These are phyloP conservation scores for Neocucurbitaria cava DNA, from an alignment of 2,329 filamentous ascomycete genomes.

Conservation along the genomic window DNA sequence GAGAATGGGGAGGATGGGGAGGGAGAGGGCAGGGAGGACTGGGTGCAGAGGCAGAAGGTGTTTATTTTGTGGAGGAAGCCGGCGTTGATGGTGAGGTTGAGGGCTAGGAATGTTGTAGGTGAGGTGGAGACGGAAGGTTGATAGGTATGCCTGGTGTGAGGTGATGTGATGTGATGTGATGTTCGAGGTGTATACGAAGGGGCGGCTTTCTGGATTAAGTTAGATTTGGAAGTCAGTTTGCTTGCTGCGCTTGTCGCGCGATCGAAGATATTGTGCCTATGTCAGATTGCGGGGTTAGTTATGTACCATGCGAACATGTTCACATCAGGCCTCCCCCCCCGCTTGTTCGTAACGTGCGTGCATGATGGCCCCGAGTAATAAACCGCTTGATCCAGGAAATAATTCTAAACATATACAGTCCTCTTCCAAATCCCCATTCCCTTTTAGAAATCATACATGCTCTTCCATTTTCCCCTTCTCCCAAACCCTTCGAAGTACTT, in stretches of 20 bases:
- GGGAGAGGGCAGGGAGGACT: slow-evolving; percentile 17
- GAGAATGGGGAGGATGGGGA: slow-evolving; percentile 18
- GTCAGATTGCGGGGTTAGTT: slow-evolving; percentile 2
- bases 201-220: not conserved
- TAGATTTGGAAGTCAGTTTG: no score
- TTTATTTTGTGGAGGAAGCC: slow-evolving; percentile 40
- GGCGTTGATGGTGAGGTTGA: slow-evolving; percentile 27
- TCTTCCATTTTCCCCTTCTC: not conserved
- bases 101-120: not conserved
- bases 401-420: not conserved
- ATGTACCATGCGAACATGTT: slow-evolving; percentile 3
- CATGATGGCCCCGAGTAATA: no score
- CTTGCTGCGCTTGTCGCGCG: no score
- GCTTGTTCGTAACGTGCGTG: no score
- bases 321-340: not conserved
- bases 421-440: no score
- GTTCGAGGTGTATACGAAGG: not conserved
- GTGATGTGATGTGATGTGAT: no score
- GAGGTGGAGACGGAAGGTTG: not conserved
- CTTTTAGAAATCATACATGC: no score
- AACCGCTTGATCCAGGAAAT: no score
- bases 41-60: slow-evolving; percentile 35
- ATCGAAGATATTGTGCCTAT: not conserved
- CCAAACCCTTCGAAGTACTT: no score
- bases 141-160: not conserved